These are phyloP conservation scores for Trichomonas gallinae DNA, from an alignment of 208 protist species.

Conservation along the genomic window DNA sequence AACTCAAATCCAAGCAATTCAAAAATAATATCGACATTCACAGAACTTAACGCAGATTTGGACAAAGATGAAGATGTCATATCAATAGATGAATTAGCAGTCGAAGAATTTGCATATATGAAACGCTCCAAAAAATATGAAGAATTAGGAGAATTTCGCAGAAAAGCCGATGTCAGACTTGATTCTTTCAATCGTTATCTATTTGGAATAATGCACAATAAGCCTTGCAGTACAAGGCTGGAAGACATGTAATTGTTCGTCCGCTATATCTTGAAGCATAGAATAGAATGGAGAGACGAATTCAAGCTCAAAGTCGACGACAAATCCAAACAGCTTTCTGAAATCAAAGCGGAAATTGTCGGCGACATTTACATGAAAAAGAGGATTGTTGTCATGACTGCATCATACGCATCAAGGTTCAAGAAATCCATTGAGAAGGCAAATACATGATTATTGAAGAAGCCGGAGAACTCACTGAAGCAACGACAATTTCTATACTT, in stretches of 20 bases:
- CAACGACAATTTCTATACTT: not conserved
- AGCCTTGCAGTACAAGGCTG: not conserved
- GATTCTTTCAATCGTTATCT: not conserved
- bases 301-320: not conserved
- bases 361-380: not conserved
- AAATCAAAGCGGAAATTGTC: not conserved
- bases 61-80: not conserved
- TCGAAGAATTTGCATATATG: no score
- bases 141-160: no score
- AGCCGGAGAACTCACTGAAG: not conserved
- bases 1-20: no score
- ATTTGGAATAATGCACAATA: not conserved
- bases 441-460: not conserved
- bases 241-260: not conserved
- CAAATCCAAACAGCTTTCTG: not conserved
- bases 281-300: not conserved
- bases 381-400: not conserved
- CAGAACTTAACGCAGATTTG: not conserved
- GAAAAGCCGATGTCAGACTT: not conserved
- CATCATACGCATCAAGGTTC: not conserved
- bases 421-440: not conserved
- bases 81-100: no score
- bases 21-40: no score
- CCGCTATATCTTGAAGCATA: not conserved
- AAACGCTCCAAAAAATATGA: no score